These are phyloP conservation scores for Pseudogymnoascus sp. DNA, from an alignment of 2,329 filamentous ascomycete species.

Conservation along the genomic window DNA sequence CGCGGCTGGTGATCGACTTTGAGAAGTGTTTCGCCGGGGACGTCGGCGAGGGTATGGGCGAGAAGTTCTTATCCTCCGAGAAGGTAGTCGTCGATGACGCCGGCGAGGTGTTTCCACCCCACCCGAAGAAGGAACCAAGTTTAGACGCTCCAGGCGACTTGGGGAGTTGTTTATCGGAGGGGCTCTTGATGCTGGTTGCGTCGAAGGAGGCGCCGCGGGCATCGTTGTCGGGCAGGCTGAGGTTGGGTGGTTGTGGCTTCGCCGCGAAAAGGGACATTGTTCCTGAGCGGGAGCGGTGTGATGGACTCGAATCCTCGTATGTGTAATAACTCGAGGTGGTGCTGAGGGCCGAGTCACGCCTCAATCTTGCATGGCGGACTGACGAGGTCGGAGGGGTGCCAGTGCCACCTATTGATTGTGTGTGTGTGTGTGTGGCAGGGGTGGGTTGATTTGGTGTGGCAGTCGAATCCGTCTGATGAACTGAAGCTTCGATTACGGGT, in stretches of 20 bases:
- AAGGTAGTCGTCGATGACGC: slow-evolving; percentile 54
- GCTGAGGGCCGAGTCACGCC: slow-evolving; percentile 23
- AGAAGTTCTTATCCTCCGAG: slow-evolving; percentile 49
- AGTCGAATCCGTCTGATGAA: not conserved
- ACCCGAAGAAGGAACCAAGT: slow-evolving; percentile 60
- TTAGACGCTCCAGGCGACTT: slow-evolving; percentile 43
- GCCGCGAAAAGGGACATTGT: slow-evolving; percentile 30
- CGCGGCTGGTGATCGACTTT: slow-evolving; percentile 19
- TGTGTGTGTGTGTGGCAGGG: slow-evolving; percentile 13
- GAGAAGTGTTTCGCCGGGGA: slow-evolving; percentile 30
- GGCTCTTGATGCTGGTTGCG: slow-evolving; percentile 22
- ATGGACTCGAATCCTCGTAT: slow-evolving; percentile 23
- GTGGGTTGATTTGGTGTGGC: slow-evolving; percentile 17
- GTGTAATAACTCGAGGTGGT: slow-evolving; percentile 22
- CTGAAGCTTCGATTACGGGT: not conserved
- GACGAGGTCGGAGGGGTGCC: slow-evolving; percentile 12
- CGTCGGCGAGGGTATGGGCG: slow-evolving; percentile 49
- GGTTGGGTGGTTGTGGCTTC: slow-evolving; percentile 25
- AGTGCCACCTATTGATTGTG: not conserved
- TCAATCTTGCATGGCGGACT: slow-evolving; percentile 24
- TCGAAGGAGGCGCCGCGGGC: slow-evolving; percentile 20
- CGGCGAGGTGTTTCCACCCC: slow-evolving; percentile 49
- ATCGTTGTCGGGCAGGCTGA: slow-evolving; percentile 19
- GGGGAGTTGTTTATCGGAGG: slow-evolving; percentile 28
- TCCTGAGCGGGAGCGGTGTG: slow-evolving; percentile 20